These are phyloP conservation scores for Aspergillus bertholletiae DNA, from an alignment of 495 filamentous ascomycete species.

Conservation along the genomic window DNA sequence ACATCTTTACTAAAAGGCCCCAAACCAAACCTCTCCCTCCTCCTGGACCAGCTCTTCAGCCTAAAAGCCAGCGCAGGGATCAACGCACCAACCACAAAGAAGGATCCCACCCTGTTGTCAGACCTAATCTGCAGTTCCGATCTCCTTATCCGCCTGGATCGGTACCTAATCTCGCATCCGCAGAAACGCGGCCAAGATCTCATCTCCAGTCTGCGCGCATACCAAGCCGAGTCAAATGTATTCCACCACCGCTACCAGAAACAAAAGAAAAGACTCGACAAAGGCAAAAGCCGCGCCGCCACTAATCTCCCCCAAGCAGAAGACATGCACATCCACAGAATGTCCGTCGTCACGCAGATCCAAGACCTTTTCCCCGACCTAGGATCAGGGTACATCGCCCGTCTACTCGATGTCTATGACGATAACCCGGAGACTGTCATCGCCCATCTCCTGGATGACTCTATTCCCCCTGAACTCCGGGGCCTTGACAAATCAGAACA, in stretches of 20 bases:
- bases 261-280: conserved; percentile 55
- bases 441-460: conserved; percentile 79
- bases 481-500: conserved; percentile 37
- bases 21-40: conserved; percentile 62
- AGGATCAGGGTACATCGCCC: conserved; percentile 75
- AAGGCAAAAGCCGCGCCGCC: conserved; percentile 65
- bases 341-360: conserved; percentile 80
- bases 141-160: conserved; percentile 42
- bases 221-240: conserved; percentile 40
- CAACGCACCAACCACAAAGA: conserved; percentile 38
- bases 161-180: conserved; percentile 50
- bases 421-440: conserved; percentile 78
- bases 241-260: conserved; percentile 54
- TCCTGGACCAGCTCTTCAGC: conserved; percentile 79
- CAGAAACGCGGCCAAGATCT: conserved; percentile 45
- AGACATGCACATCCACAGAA: conserved; percentile 71
- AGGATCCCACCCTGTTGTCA: conserved; percentile 40
- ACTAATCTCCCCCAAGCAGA: too few relatives aligned
- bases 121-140: conserved; percentile 44
- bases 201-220: conserved; percentile 37
- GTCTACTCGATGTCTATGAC: conserved; percentile 73
- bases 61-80: conserved; percentile 64
- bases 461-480: conserved; percentile 55
- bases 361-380: conserved; percentile 92
- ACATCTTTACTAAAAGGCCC: conserved; percentile 61